Percentiles rank a stretch among this genome's conserved stretches.
Evolutionary conservation across 192 early-diverging fungal species (phyloP).

Genomic region (Entophlyctis helioformis): DNA sequence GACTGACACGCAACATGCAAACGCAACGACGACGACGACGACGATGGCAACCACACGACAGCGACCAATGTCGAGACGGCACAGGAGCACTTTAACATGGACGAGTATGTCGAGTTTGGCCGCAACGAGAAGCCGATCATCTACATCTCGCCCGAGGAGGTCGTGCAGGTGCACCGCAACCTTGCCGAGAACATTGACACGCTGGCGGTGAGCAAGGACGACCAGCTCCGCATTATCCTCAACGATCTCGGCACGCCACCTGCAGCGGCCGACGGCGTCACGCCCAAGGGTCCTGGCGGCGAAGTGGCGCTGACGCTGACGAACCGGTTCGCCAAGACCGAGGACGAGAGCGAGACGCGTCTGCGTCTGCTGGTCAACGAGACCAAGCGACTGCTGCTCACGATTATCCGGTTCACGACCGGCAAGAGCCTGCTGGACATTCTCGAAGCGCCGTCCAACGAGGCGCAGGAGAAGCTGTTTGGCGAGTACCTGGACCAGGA

Average conservation of each 20-base stretch:
- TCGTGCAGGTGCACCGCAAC: slow-evolving; percentile 79
- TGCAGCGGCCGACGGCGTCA: slow-evolving; percentile 7
- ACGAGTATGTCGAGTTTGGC: slow-evolving; percentile 72
- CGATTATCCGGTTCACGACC: slow-evolving; percentile 75
- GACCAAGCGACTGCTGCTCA: slow-evolving; percentile 78
- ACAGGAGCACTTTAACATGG: slow-evolving; percentile 82
- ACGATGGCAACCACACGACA: too few relatives aligned
- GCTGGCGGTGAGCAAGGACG: slow-evolving; percentile 9
- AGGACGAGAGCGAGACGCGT: slow-evolving; percentile 27
- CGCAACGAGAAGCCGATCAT: slow-evolving; percentile 70
- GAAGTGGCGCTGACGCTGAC: slow-evolving; percentile 56
- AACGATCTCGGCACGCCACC: slow-evolving; percentile 30
- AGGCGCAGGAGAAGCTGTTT: slow-evolving; percentile 58
- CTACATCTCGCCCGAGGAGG: slow-evolving; percentile 82
- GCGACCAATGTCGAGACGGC: slow-evolving; percentile 78
- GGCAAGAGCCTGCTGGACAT: slow-evolving; percentile 78
- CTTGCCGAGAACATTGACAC: slow-evolving; percentile 66
- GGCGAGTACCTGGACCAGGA: slow-evolving; percentile 7
- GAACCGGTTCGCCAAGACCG: slow-evolving; percentile 53
- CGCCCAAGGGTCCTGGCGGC: slow-evolving; percentile 15
- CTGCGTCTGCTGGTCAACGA: slow-evolving; percentile 67
- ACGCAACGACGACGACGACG: too few relatives aligned
- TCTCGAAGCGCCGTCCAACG: slow-evolving; percentile 58
- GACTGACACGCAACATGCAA: too few relatives aligned
- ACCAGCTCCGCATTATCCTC: slow-evolving; percentile 32